Conservation (phyloP, 2,329 filamentous ascomycete species). For the Neospermospora avenae region DNA sequence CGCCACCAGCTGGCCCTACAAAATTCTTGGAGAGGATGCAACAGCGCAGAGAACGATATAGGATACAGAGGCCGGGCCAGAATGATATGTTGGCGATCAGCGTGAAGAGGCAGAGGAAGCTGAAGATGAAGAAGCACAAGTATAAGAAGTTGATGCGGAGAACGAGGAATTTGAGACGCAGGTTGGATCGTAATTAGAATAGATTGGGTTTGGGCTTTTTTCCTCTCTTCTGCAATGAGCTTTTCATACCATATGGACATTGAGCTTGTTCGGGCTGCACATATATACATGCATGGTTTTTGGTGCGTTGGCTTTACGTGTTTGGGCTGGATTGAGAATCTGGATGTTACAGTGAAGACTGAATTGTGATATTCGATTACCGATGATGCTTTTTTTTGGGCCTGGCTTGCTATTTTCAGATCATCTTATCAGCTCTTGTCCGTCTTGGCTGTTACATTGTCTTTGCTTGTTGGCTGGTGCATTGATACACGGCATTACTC, state of each 20-base stretch:
- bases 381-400: no score
- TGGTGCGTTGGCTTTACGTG: constrained; percentile 9
- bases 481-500: neutral
- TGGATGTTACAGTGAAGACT: no score
- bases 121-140: constrained; percentile 99
- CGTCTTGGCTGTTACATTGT: neutral
- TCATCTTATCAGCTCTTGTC: neutral
- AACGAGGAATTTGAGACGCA: constrained; percentile 83
- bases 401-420: no score
- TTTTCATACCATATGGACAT: neutral
- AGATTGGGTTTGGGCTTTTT: neutral
- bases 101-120: constrained; percentile 85
- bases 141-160: constrained; percentile 98
- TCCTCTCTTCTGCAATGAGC: neutral
- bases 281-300: constrained; percentile 1
- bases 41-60: constrained; percentile 57
- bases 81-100: constrained; percentile 75
- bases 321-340: no score
- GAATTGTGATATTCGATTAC: neutral
- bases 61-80: constrained; percentile 48
- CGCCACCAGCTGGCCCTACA: constrained; percentile 32
- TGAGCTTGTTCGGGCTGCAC: neutral
- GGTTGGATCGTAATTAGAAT: constrained; percentile 41
- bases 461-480: neutral
- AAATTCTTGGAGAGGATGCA: constrained; percentile 70